Base-by-base conservation (phyloP, 164 flowering plant species). In the Taxillus chinensis region DNA sequence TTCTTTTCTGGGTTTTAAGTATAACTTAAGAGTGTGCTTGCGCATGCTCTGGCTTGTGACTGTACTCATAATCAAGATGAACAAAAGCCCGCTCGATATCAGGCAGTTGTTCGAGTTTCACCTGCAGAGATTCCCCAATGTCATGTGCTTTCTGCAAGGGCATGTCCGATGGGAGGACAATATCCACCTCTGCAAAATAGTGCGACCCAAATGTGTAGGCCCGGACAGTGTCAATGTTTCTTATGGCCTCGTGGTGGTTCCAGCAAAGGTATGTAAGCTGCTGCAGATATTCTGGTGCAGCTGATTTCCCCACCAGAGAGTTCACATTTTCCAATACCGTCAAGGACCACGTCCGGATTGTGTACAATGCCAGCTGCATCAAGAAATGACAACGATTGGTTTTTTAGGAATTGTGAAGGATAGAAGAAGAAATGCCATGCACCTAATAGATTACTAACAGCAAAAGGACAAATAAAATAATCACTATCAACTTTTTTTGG, bases 121-220 rank as follows among this genome's bases (percentile, higher is more conserved):
- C 95, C 65, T 92, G 98, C 74, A 90, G 67, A 14, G 89, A 46
- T 68, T 90, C 98, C 2, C 97, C 97, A 16, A 90, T 90, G 67
- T 88, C 96, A 57, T 92, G 98, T 14, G 98, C 98, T 71, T 85
- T 87, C 56, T 79, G 80, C 76, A 92, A 67, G 14, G 86, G 84
- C 98, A 92, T 87, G 63, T 61, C 70, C n/a, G 85, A 75, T 1
- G 98, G 86, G 68, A 92, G 74, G 39, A 87, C 98, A 46, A 92
- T 90, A 74, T 92, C 98, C n/a, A 92, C 96, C 80, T 92, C 98
- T 0, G 89, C 98, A 72, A 92, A 92, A 82, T 89, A 92, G 77
- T 87, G 98, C 12, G 92, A 86, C n/a, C 98, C 96, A 73, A 92
- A 92, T 8, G 96, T 90, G 78, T 92, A 92, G 5, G 96, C 98